Conservation (phyloP, 495 filamentous ascomycete species). For the Usnea hakonensis region DNA sequence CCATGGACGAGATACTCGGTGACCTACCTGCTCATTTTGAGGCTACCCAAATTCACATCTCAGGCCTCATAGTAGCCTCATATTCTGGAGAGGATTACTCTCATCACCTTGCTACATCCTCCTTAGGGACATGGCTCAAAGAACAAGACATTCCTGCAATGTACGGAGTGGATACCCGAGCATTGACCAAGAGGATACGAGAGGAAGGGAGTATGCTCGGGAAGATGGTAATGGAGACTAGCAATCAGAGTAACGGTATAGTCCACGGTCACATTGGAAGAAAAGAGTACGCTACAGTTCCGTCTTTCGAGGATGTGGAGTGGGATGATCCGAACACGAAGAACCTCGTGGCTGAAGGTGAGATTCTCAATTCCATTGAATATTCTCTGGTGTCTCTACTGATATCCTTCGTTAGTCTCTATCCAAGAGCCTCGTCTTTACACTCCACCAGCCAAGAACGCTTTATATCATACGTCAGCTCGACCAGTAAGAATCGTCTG, state of each 20-base stretch:
- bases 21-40: slow-evolving; percentile 89
- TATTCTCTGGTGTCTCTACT: slow-evolving; percentile 21
- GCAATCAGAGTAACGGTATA: slow-evolving; percentile 39
- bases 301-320: slow-evolving; percentile 60
- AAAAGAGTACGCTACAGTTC: slow-evolving; percentile 18
- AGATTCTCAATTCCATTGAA: slow-evolving; percentile 33
- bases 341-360: slow-evolving; percentile 91
- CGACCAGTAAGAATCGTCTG: slow-evolving; percentile 78
- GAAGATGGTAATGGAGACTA: slow-evolving; percentile 68
- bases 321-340: slow-evolving; percentile 89
- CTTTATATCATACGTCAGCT: slow-evolving; percentile 78
- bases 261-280: slow-evolving; percentile 29
- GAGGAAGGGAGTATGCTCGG: slow-evolving; percentile 95
- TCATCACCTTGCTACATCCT: slow-evolving; percentile 82
- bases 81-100: slow-evolving; percentile 93
- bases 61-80: slow-evolving; percentile 79
- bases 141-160: slow-evolving; percentile 94
- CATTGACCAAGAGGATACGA: slow-evolving; percentile 87
- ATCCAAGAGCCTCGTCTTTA: slow-evolving; percentile 75
- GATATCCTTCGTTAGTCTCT: slow-evolving; percentile 57
- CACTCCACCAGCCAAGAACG: slow-evolving; percentile 54
- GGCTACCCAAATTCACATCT: slow-evolving; percentile 80
- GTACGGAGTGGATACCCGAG: slow-evolving; percentile 89
- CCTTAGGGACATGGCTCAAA: slow-evolving; percentile 88
- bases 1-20: slow-evolving; percentile 69